Evolutionary conservation across 2,329 filamentous ascomycete species (phyloP).

Genomic region (Diaporthe vaccinii): DNA sequence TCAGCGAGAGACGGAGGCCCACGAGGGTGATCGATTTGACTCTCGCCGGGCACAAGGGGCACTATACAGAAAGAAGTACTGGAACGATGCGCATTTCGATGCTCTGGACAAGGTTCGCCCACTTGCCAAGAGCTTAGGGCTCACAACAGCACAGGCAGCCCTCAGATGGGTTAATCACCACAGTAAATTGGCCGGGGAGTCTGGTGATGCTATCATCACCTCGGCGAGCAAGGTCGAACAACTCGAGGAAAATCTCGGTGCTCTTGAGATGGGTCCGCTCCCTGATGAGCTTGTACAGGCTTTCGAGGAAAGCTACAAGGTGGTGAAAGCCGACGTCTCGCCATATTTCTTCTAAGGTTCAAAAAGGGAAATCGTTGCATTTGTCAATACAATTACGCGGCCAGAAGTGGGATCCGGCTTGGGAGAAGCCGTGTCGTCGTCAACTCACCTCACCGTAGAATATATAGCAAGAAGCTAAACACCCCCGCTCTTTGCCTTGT

Average conservation of each 20-base stretch:
- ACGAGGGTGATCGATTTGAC: conserved; percentile 55
- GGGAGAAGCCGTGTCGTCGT: background rate
- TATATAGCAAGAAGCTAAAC: background rate
- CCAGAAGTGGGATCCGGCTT: no score
- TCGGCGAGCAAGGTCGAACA: conserved; percentile 62
- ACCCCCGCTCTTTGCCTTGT: background rate
- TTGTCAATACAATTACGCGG: no score
- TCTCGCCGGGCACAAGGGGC: conserved; percentile 54
- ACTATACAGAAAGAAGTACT: conserved; percentile 71
- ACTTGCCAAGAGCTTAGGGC: conserved; percentile 70
- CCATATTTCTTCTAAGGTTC: conserved; percentile 39
- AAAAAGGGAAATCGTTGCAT: background rate
- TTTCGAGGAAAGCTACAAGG: conserved; percentile 81
- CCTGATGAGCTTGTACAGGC: conserved; percentile 77
- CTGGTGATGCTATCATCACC: conserved; percentile 61
- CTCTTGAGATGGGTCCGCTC: conserved; percentile 70
- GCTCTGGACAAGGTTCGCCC: conserved; percentile 73
- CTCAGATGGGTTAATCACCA: conserved; percentile 77
- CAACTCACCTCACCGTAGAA: background rate
- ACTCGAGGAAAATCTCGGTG: conserved; percentile 60
- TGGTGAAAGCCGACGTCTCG: conserved; percentile 63
- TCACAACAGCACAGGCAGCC: conserved; percentile 74
- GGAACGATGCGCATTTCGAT: conserved; percentile 66
- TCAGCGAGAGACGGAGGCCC: conserved; percentile 45
- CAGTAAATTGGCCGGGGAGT: conserved; percentile 59